Evolutionary conservation across 441 rosid genomes (phyloP).

Genomic region (Jatropha podagrica): DNA sequence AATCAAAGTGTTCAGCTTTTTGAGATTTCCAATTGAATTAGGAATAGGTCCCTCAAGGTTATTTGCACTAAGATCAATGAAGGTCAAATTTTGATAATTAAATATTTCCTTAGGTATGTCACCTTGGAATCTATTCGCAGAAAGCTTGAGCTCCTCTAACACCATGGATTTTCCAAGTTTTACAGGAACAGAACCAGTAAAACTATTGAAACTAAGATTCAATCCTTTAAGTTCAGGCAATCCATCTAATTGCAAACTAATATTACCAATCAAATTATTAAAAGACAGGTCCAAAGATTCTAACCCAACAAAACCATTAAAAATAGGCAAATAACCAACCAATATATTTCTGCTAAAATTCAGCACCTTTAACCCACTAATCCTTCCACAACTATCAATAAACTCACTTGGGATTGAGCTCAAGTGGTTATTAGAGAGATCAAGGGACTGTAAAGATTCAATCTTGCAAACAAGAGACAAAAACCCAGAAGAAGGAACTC

Average conservation of each 20-base stretch:
- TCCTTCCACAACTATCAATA: constrained; percentile 38
- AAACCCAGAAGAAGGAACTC: constrained; percentile 38
- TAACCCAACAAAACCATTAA: constrained; percentile 46
- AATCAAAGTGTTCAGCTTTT: constrained; percentile 44
- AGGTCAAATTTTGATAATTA: constrained; percentile 34
- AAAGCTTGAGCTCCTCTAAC: constrained; percentile 51
- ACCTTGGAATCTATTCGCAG: constrained; percentile 38
- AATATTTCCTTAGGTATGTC: constrained; percentile 46
- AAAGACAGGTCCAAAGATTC: constrained; percentile 56
- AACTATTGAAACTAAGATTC: constrained; percentile 40
- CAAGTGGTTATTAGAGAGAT: constrained; percentile 52
- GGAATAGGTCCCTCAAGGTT: constrained; percentile 49
- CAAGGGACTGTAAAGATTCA: constrained; percentile 50
- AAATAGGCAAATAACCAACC: constrained; percentile 43
- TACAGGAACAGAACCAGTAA: constrained; percentile 47
- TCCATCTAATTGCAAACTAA: constrained; percentile 45
- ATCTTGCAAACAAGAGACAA: constrained; percentile 52
- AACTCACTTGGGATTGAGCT: constrained; percentile 48
- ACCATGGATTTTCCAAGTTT: constrained; percentile 32
- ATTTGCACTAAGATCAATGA: constrained; percentile 60
- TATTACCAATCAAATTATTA: constrained; percentile 36
- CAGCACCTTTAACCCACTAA: constrained; percentile 43
- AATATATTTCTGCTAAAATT: constrained; percentile 52
- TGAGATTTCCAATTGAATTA: constrained; percentile 42
- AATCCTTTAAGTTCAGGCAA: constrained; percentile 46